Base-by-base conservation (phyloP, 208 protist species). In the Acanthamoeba castellanii region DNA sequence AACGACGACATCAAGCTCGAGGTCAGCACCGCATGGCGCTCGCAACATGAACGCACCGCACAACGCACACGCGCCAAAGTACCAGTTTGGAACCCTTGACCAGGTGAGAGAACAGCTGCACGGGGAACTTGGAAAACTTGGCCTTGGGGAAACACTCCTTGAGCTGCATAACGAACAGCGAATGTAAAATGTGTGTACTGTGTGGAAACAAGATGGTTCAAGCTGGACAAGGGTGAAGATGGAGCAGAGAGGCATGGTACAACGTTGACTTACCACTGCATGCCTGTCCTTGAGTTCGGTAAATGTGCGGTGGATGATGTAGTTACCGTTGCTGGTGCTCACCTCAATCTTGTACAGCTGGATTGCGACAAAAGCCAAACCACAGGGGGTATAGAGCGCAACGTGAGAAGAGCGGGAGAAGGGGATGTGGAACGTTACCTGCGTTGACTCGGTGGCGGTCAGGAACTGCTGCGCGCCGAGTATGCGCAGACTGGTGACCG, bases 101-200 rank as follows among this genome's bases (percentile, higher is more conserved):
- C 25, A 81, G 14, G 72, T 81, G 72, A 20, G 72, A 3, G 34
- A 81, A 81, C 20, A 9, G 8, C 45, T 59, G 74, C 0, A 3
- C 61, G 45, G 78, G 78, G 78, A 85, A 85, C 45, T 85, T 85
- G 78, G 25, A 14, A 9, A 85, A 32, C 47, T 85, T 85, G 78
- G 47, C 78, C 47, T 85, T 85, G 27, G 78, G 78, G 14, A 50
- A 85, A 22, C 78, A 37, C 25, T 85, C 45, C 45, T 59, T 50
- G 27, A 85, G 47, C 78, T 85, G 78, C 20, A 5, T 64, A 11
- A 47, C 11, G 34, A 45, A 34, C 37, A 81, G 59, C 16, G 59
- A 22, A 66, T 13, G 59, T 66, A 27, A 13, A 66, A 66, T 66
- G 59, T 27, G 59, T 66, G 16, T 66, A n/a, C n/a, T n/a, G 37